Evolutionary conservation across 2,329 filamentous ascomycete genomes (phyloP).

Genomic region (Calonectria hongkongensis): DNA sequence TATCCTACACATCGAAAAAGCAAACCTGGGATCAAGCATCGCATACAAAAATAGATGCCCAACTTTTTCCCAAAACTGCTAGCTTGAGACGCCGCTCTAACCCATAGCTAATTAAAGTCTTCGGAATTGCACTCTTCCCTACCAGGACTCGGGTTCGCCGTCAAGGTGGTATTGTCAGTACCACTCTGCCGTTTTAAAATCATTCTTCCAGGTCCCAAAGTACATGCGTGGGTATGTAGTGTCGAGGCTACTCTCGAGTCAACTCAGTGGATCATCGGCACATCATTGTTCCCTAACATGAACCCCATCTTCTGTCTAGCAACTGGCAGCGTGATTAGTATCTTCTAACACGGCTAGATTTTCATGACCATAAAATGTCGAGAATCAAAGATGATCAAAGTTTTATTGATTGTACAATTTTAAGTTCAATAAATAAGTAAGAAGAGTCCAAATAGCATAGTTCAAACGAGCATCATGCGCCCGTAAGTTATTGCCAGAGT

Average conservation of each 20-base stretch:
- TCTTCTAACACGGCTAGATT: background rate
- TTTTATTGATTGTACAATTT: background rate
- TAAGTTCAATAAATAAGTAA: background rate
- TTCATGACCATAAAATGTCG: background rate
- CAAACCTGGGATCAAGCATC: background rate
- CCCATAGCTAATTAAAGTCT: background rate
- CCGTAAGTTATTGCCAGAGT: background rate
- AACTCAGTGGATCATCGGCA: background rate
- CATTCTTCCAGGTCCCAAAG: background rate
- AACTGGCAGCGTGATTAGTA: background rate
- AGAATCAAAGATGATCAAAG: too few species aligned
- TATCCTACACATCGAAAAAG: background rate
- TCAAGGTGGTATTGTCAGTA: background rate
- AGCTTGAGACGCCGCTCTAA: constrained; percentile 10
- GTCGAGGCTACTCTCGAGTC: background rate
- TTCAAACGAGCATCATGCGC: background rate
- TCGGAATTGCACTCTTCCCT: background rate
- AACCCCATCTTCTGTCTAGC: background rate
- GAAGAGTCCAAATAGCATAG: too few species aligned
- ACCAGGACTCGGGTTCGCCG: constrained; percentile 2
- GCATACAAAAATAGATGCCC: background rate
- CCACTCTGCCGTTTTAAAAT: background rate
- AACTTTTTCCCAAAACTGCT: too few species aligned
- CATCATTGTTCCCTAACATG: background rate
- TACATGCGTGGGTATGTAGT: background rate